Evolutionary conservation across 345 rosid genomes (phyloP), one percentile per base, ranked within the genome.

Genomic region (Arabidopsis suecica): DNA sequence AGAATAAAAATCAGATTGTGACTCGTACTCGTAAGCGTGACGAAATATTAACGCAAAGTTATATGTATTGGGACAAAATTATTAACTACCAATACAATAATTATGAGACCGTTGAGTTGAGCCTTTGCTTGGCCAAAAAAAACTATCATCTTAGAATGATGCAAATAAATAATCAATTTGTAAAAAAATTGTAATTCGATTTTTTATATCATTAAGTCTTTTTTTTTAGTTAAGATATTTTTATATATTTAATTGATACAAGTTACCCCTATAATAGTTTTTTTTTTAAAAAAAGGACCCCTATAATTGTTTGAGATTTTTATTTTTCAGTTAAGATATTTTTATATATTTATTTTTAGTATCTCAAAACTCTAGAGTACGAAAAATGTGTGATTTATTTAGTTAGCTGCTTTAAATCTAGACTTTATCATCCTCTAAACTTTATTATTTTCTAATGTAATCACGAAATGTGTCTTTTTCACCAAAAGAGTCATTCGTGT

Each of bases 11-110:
- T 28, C 20, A 34, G 61, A 45, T 45, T 56, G 9, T 16, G 9
- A 64, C 22, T 47, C 12, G 48, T 38, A 41, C 28, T 48, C 93
- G 97, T 94, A 75, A 87, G 89, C 86, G 54, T 86, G 98, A 90
- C 92, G 84, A 61, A 81, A 68, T 60, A 77, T 32, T 33, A 53
- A 78, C 97, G 93, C 83, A 84, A 13, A 37, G 1, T 37, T 49
- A 25, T 20, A 28, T 28, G 25, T 54, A 49, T 62, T 56, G 23
- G 20, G 12, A 47, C 4, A n/a, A 54, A 51, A 45, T 36, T 53
- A 14, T 16, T 16, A 23, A 6, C 72, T 61, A 5, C 9, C 7
- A 51, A 28, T 41, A 9, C 11, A 47, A 33, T 3, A 60, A 34
- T 22, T n/a, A 34, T 33, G 75, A 78, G 62, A 75, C 69, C 67